Percentiles rank a stretch among this genome's conserved stretches.
These are phyloP conservation scores for Mycena indigotica DNA, from an alignment of 768 basidiomycete genomes.

Conservation along the genomic window DNA sequence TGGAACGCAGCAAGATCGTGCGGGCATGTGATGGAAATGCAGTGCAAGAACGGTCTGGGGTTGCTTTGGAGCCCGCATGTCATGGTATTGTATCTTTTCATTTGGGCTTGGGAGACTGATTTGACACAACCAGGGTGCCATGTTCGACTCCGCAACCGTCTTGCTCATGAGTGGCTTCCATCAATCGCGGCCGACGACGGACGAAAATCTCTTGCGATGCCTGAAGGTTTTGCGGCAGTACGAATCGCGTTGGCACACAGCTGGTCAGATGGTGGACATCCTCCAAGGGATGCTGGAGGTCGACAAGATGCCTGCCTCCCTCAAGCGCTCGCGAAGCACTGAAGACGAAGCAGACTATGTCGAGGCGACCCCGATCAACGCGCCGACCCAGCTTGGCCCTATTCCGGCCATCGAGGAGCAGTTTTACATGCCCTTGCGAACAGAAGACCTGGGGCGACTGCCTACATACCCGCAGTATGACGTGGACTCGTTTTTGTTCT, in stretches of 20 bases:
- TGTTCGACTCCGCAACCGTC: slow-evolving; percentile 15
- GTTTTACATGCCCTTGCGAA: slow-evolving; percentile 15
- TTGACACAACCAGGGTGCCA: slow-evolving; percentile 1
- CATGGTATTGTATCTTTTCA: not conserved
- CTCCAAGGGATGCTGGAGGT: slow-evolving; percentile 11
- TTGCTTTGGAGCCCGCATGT: slow-evolving; percentile 18
- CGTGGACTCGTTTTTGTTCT: slow-evolving; percentile 16
- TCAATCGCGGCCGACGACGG: slow-evolving; percentile 11
- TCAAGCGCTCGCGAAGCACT: slow-evolving; percentile 13
- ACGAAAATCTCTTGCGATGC: slow-evolving; percentile 15
- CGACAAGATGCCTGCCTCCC: not conserved
- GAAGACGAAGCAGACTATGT: slow-evolving; percentile 3
- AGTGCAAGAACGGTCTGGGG: slow-evolving; percentile 38
- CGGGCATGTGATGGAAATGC: slow-evolving; percentile 73
- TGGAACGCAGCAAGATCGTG: slow-evolving; percentile 81
- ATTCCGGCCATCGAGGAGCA: slow-evolving; percentile 12
- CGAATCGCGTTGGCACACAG: slow-evolving; percentile 18
- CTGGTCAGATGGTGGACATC: slow-evolving; percentile 20
- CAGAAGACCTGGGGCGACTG: slow-evolving; percentile 13
- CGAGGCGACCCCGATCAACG: slow-evolving; percentile 1
- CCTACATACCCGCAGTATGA: slow-evolving; percentile 14
- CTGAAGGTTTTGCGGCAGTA: slow-evolving; percentile 13
- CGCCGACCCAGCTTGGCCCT: not conserved
- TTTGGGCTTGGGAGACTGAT: not conserved
- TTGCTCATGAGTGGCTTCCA: slow-evolving; percentile 16